Percentiles rank a stretch among this genome's conserved stretches.
Evolutionary conservation across 352 stramenopile species (phyloP).

Genomic region (Phytophthora uliginosa): DNA sequence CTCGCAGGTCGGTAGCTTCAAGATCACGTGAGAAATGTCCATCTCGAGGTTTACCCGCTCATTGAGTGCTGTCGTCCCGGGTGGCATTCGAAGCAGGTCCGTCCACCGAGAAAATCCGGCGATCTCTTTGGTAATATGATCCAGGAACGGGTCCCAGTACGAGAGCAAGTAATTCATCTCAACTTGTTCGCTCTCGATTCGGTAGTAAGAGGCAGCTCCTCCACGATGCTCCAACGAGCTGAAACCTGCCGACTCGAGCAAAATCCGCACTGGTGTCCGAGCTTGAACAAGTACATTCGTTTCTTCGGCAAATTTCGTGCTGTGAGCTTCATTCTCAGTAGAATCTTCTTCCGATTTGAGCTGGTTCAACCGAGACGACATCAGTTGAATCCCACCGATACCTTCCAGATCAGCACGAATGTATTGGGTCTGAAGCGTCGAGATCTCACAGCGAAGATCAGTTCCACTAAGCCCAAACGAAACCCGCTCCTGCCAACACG

Average conservation of each 20-base stretch:
- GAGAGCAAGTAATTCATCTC: constrained; percentile 73
- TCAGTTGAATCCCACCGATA: constrained; percentile 48
- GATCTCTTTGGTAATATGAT: constrained; percentile 72
- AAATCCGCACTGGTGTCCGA: constrained; percentile 38
- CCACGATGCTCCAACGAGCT: constrained; percentile 55
- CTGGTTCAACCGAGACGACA: constrained; percentile 50
- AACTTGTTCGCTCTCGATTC: constrained; percentile 48
- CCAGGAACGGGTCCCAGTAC: constrained; percentile 52
- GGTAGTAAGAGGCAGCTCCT: constrained; percentile 53
- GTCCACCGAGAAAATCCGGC: constrained; percentile 75
- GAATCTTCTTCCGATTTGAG: neutral
- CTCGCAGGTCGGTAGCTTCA: constrained; percentile 61
- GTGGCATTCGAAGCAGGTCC: constrained; percentile 57
- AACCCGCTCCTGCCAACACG: constrained; percentile 48
- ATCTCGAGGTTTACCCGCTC: constrained; percentile 72
- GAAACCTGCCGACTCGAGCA: constrained; percentile 59
- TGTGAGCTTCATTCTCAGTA: neutral
- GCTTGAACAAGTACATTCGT: constrained; percentile 53
- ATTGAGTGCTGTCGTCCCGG: constrained; percentile 35
- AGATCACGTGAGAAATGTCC: constrained; percentile 43
- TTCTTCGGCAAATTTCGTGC: constrained; percentile 36
- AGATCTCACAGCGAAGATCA: constrained; percentile 50
- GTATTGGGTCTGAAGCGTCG: constrained; percentile 48
- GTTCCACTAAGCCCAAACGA: constrained; percentile 53
- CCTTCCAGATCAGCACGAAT: constrained; percentile 43